Conservation (phyloP, 1,139 yeast genomes). For the Spathaspora jeffriesii region DNA sequence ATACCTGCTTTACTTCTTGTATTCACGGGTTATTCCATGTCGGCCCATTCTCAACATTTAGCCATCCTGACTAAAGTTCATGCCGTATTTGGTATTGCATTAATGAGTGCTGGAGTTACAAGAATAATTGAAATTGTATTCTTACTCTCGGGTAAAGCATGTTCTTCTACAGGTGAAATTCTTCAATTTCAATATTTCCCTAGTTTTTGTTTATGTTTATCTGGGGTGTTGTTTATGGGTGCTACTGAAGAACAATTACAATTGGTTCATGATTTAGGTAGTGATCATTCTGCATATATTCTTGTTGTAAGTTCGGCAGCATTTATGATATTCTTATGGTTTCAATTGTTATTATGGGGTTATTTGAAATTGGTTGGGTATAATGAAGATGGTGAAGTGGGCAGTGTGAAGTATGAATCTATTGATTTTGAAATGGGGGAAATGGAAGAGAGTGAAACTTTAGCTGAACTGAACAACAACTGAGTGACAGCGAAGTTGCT, state of each 20-base stretch:
- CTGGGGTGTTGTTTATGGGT: slow-evolving; percentile 86
- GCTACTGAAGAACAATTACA: slow-evolving; percentile 88
- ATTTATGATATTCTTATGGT: slow-evolving; percentile 69
- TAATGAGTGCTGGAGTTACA: slow-evolving; percentile 75
- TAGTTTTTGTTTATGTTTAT: slow-evolving; percentile 72
- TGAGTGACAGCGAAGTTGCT: too few species aligned
- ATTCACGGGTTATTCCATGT: slow-evolving; percentile 94
- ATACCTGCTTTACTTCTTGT: slow-evolving; percentile 81
- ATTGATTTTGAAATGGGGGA: slow-evolving; percentile 38
- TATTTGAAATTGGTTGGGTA: slow-evolving; percentile 57
- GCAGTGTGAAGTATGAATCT: slow-evolving; percentile 12
- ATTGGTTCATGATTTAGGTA: slow-evolving; percentile 69
- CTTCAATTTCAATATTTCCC: slow-evolving; percentile 81
- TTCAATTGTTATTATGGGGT: slow-evolving; percentile 53
- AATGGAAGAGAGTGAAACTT: slow-evolving; percentile 20
- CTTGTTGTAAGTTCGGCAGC: slow-evolving; percentile 76
- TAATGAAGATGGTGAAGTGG: slow-evolving; percentile 39
- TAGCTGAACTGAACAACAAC: too few species aligned
- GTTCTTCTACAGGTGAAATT: slow-evolving; percentile 47
- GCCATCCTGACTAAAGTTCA: slow-evolving; percentile 84
- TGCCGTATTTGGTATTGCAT: slow-evolving; percentile 76
- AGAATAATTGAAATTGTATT: slow-evolving; percentile 80
- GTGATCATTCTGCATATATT: slow-evolving; percentile 84
- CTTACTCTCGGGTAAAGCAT: slow-evolving; percentile 57
- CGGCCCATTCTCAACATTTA: slow-evolving; percentile 79